These are phyloP conservation scores for Aspergillus heteromorphus DNA, from an alignment of 495 filamentous ascomycete genomes.

Conservation along the genomic window DNA sequence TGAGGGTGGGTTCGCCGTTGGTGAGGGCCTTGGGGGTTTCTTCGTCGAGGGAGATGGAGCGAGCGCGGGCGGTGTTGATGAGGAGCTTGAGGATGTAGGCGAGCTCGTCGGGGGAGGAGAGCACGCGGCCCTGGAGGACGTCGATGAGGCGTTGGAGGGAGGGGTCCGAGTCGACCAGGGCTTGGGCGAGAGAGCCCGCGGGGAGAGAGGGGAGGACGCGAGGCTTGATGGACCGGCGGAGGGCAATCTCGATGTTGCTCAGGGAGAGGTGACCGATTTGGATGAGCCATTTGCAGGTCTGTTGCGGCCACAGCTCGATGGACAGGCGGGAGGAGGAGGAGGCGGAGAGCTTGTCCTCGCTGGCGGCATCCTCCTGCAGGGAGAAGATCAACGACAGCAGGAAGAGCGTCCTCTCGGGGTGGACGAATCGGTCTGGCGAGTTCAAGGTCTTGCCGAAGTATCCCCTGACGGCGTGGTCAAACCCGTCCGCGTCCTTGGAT, in stretches of 20 bases:
- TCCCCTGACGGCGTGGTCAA: constrained; percentile 35
- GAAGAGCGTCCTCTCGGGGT: constrained; percentile 43
- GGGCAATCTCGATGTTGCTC: constrained; percentile 53
- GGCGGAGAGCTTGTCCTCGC: constrained; percentile 17
- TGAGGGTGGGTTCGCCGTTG: constrained; percentile 21
- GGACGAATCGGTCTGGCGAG: constrained; percentile 25
- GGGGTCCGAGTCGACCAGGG: constrained; percentile 55
- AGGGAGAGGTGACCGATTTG: constrained; percentile 56
- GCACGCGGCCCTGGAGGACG: constrained; percentile 41
- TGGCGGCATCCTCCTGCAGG: constrained; percentile 19
- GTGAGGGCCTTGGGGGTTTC: constrained; percentile 28
- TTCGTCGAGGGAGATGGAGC: constrained; percentile 27
- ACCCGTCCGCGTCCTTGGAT: constrained; percentile 23
- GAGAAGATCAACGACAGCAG: constrained; percentile 52
- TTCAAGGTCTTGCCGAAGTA: constrained; percentile 31
- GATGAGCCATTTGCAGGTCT: constrained; percentile 56
- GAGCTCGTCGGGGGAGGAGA: constrained; percentile 43
- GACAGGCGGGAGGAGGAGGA: constrained; percentile 34
- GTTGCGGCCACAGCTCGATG: constrained; percentile 45
- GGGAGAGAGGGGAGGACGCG: constrained; percentile 40
- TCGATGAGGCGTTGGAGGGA: constrained; percentile 54
- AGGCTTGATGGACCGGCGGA: constrained; percentile 48
- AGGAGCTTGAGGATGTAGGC: constrained; percentile 35
- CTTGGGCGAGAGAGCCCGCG: constrained; percentile 52
- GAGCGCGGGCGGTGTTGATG: constrained; percentile 31